Percentiles rank a stretch among this genome's conserved stretches.
Evolutionary conservation across 345 rosid genomes (phyloP).

Genomic region (Odontarrhena argentea): DNA sequence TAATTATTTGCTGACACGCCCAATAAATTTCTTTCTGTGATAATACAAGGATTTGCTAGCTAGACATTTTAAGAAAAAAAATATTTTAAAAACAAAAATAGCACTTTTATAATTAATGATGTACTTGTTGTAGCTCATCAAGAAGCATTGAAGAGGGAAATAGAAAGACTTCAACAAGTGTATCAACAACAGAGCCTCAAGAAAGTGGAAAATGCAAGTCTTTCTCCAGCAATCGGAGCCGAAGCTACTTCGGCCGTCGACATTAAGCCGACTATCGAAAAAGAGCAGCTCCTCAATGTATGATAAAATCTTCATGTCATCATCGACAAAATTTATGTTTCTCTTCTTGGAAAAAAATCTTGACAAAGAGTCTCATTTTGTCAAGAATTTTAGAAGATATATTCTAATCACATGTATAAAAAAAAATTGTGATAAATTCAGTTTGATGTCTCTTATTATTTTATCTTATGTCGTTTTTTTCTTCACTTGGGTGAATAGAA

Average conservation of each 20-base stretch:
- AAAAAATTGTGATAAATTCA: slow-evolving; percentile 30
- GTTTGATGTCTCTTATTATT: slow-evolving; percentile 18
- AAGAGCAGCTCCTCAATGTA: slow-evolving; percentile 46
- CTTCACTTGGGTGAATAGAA: neutral
- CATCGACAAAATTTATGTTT: slow-evolving; percentile 3
- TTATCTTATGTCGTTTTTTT: neutral
- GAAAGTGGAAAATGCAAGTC: slow-evolving; percentile 42
- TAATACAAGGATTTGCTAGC: neutral
- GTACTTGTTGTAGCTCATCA: slow-evolving; percentile 63
- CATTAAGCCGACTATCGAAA: slow-evolving; percentile 39
- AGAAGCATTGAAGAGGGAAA: slow-evolving; percentile 84
- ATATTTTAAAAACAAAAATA: neutral
- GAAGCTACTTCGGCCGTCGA: slow-evolving; percentile 35
- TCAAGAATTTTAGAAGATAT: slow-evolving; percentile 7
- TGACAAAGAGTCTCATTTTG: slow-evolving; percentile 19
- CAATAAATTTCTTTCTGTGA: slow-evolving; percentile 1
- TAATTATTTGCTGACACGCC: slow-evolving; percentile 28
- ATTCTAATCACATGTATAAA: slow-evolving; percentile 32
- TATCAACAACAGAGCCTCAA: slow-evolving; percentile 61
- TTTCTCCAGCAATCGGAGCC: slow-evolving; percentile 28
- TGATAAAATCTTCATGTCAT: slow-evolving; percentile 31
- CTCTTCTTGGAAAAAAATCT: neutral
- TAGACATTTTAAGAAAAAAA: too few relatives aligned
- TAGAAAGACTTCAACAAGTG: slow-evolving; percentile 81
- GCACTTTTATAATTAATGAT: too few relatives aligned